phyloP scores from a whole-genome alignment of 1,284 basidiomycete genomes.

The Heterobasidion occidentale region DNA sequence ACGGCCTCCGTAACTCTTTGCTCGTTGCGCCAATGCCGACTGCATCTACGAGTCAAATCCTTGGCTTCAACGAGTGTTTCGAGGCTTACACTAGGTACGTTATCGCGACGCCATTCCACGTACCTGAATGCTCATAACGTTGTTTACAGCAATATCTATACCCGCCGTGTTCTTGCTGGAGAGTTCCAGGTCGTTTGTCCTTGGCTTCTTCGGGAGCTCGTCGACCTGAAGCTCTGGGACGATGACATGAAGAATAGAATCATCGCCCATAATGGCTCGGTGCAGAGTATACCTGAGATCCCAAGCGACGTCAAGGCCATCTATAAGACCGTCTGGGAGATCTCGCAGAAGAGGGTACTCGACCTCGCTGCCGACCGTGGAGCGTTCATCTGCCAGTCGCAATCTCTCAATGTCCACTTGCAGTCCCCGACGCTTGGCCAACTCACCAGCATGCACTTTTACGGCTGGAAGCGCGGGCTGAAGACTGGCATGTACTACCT shows the following conservation, averaged over 20 bases:
- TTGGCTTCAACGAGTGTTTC: conserved; percentile 98
- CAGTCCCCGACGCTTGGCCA: conserved; percentile 90
- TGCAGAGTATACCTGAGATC: conserved; percentile 85
- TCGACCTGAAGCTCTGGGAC: conserved; percentile 93
- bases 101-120: not conserved
- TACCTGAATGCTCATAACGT: conserved; percentile 7
- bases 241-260: conserved; percentile 99
- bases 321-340: conserved; percentile 99
- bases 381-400: conserved; percentile 95
- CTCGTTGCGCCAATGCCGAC: conserved; percentile 97
- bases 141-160: conserved; percentile 85
- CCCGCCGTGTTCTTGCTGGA: conserved; percentile 97
- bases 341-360: conserved; percentile 96
- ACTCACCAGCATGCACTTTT: conserved; percentile 99
- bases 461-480: conserved; percentile 98
- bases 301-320: conserved; percentile 91
- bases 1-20: conserved; percentile 92
- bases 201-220: conserved; percentile 95
- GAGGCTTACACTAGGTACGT: conserved; percentile 88
- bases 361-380: conserved; percentile 98
- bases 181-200: conserved; percentile 99
- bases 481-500: conserved; percentile 99
- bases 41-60: conserved; percentile 96
- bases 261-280: conserved; percentile 94
- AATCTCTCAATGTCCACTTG: conserved; percentile 90